Evolutionary conservation across 805 yeast genomes (phyloP).

Genomic region (Hagleromyces aurorensis): DNA sequence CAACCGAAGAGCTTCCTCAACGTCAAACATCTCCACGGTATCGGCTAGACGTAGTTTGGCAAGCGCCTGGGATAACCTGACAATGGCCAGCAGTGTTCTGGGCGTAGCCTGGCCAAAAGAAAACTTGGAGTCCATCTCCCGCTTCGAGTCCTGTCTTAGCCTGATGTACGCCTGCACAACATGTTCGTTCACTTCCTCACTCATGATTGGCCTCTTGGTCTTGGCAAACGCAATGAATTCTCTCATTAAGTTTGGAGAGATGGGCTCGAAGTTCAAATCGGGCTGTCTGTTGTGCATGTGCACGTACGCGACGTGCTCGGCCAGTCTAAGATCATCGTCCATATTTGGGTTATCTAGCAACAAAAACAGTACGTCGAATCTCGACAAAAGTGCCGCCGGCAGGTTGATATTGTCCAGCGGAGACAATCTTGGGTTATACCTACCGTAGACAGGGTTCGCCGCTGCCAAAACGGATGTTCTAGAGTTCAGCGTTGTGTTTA

Average conservation of each 20-base stretch:
- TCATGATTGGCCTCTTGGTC: slow-evolving; percentile 74
- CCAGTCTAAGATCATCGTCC: slow-evolving; percentile 77
- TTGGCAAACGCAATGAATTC: slow-evolving; percentile 85
- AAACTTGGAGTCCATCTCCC: slow-evolving; percentile 59
- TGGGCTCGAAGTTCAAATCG: slow-evolving; percentile 60
- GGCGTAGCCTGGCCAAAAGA: slow-evolving; percentile 93
- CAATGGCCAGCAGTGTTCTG: slow-evolving; percentile 82
- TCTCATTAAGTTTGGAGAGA: slow-evolving; percentile 73
- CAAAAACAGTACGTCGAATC: slow-evolving; percentile 86
- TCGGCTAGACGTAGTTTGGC: slow-evolving; percentile 82
- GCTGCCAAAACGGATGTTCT: slow-evolving; percentile 94
- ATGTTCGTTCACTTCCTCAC: slow-evolving; percentile 76
- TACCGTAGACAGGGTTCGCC: slow-evolving; percentile 95
- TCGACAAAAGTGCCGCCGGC: slow-evolving; percentile 92
- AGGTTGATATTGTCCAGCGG: slow-evolving; percentile 93
- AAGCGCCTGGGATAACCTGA: slow-evolving; percentile 89
- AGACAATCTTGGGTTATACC: slow-evolving; percentile 82
- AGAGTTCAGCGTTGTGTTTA: slow-evolving; percentile 91
- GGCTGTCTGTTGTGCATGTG: slow-evolving; percentile 93
- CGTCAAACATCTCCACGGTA: slow-evolving; percentile 67
- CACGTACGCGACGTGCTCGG: slow-evolving; percentile 90
- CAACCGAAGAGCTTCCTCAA: slow-evolving; percentile 90
- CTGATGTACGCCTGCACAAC: slow-evolving; percentile 81
- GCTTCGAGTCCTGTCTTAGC: slow-evolving; percentile 87
- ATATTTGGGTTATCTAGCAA: slow-evolving; percentile 77